phyloP scores from a whole-genome alignment of 2,329 filamentous ascomycete genomes.

The Diaporthe ampelina region DNA sequence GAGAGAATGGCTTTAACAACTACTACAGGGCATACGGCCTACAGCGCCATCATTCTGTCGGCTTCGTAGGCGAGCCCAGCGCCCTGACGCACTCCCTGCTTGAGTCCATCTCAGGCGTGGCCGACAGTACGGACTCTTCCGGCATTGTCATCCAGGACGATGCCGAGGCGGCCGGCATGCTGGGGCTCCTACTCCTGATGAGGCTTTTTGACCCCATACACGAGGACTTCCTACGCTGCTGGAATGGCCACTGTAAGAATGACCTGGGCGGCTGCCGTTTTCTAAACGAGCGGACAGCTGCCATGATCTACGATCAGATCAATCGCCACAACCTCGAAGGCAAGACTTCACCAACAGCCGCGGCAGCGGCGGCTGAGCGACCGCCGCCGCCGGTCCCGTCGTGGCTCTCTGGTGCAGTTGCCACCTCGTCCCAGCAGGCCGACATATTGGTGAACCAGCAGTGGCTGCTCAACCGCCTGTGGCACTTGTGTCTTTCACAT shows the following conservation, averaged over 20 bases:
- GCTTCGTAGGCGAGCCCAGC: slow-evolving; percentile 35
- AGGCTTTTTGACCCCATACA: slow-evolving; percentile 37
- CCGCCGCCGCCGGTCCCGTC: slow-evolving; percentile 13
- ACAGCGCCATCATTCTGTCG: slow-evolving; percentile 32
- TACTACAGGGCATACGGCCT: slow-evolving; percentile 35
- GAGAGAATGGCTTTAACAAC: slow-evolving; percentile 28
- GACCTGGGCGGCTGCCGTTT: slow-evolving; percentile 34
- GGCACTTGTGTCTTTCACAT: slow-evolving; percentile 36
- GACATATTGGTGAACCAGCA: slow-evolving; percentile 37
- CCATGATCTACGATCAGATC: slow-evolving; percentile 31
- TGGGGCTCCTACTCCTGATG: slow-evolving; percentile 35
- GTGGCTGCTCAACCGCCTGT: slow-evolving; percentile 36
- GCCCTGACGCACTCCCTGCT: slow-evolving; percentile 18
- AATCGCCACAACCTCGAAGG: slow-evolving; percentile 16
- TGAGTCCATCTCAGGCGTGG: slow-evolving; percentile 30
- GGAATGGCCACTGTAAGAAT: slow-evolving; percentile 36
- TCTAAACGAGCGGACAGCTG: slow-evolving; percentile 29
- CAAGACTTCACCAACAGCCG: not conserved
- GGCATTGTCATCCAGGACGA: slow-evolving; percentile 38
- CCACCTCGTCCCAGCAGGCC: slow-evolving; percentile 33
- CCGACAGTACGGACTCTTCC: slow-evolving; percentile 28
- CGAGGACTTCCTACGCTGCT: slow-evolving; percentile 35
- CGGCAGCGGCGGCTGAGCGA: not conserved
- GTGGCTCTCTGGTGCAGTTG: slow-evolving; percentile 12
- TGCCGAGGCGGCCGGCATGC: slow-evolving; percentile 35